Evolutionary conservation across 2,329 filamentous ascomycete genomes (phyloP), one percentile per base, ranked within the genome.

Genomic region (Botryotinia convoluta): DNA sequence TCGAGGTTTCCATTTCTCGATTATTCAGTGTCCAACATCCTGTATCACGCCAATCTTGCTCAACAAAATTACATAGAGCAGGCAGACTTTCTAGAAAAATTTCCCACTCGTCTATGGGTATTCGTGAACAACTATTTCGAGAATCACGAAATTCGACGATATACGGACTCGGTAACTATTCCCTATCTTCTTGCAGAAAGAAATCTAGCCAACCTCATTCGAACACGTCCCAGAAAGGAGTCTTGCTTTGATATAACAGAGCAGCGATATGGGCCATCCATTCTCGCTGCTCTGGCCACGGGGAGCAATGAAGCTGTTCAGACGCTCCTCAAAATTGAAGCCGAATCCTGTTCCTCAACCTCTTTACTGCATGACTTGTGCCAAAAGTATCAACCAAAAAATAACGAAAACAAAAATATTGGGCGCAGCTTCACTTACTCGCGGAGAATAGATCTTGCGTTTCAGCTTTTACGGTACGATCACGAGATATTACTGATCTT

Each of bases 1-100:
- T 10, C 68, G 3, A 76, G 74, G 20, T 84, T 82, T 71, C 84
- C 85, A 1, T 86, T 89, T 63, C 78, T 89, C 9, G 74, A 83
- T 67, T 87, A 87, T 76, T 82, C 85, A 29, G 77, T 82, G 26
- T 74, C 78, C 8, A 80, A 84, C 70, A 59, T 86, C 16, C 77
- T 87, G 26, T 74, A 77, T 64, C 85, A 87, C 72, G 81, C 85
- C 16, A 77, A 86, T 60, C 42, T 29, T 48, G 83, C 84, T 59
- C 77, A 80, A 71, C 74, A 76, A 6, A 74, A 74, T 76, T 75
- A 73, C 3, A 76, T 83, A 45, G 44, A 76, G 6, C 83, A 86
- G 75, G 54, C 71, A 5, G 62, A 74, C 0, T 84, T 85, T 74
- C 44, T 86, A 1, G 42, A 71, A 8, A 39, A 76, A 8, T 83